Evolutionary conservation across 495 filamentous ascomycete genomes (phyloP).

Genomic region (Pseudomonodictys pantanalensis): DNA sequence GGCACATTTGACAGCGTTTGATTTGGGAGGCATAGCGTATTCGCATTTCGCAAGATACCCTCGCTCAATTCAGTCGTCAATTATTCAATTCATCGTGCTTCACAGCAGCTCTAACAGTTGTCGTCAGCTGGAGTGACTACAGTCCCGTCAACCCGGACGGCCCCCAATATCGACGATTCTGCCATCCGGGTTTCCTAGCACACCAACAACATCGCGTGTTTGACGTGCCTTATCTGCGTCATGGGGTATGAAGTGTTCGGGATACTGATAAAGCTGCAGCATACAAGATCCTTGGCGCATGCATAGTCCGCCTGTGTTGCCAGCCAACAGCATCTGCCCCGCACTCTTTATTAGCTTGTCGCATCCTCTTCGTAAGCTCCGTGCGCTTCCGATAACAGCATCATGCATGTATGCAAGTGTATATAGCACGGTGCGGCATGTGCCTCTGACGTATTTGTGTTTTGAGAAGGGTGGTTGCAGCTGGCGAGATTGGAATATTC

Average conservation of each 20-base stretch:
- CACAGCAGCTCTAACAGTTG: background rate
- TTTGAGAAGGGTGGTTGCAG: too few relatives aligned
- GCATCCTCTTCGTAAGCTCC: too few relatives aligned
- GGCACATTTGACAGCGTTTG: background rate
- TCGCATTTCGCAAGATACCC: constrained; percentile 3
- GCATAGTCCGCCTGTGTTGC: too few relatives aligned
- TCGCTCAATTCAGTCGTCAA: background rate
- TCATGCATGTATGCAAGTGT: too few relatives aligned
- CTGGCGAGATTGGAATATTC: too few relatives aligned
- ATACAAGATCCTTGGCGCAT: too few relatives aligned
- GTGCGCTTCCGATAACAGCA: too few relatives aligned
- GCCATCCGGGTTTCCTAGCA: constrained; percentile 12
- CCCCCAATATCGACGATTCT: background rate
- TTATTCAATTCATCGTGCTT: background rate
- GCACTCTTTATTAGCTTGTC: too few relatives aligned
- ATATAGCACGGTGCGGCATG: too few relatives aligned
- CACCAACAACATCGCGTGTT: too few relatives aligned
- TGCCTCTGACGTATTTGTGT: too few relatives aligned
- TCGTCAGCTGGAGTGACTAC: constrained; percentile 1
- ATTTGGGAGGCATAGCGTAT: background rate
- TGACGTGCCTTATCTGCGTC: constrained; percentile 32
- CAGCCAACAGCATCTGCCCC: too few relatives aligned
- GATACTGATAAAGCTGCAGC: constrained; percentile 25
- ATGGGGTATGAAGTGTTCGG: background rate
- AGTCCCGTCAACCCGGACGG: constrained; percentile 17